These are phyloP conservation scores for Coniochaeta sp. DNA, from an alignment of 2,329 filamentous ascomycete genomes.

Conservation along the genomic window DNA sequence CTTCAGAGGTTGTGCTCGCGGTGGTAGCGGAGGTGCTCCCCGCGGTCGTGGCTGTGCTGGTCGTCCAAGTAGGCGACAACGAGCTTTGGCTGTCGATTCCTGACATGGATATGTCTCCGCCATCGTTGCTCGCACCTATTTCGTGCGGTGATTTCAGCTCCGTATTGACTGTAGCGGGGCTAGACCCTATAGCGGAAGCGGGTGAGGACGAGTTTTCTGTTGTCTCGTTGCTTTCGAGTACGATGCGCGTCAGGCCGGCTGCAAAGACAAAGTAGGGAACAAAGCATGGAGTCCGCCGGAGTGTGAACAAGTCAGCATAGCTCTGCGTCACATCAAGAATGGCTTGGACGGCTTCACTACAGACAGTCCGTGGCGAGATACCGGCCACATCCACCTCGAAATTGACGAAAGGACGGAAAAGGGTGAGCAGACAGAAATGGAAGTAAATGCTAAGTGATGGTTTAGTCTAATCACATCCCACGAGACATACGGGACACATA, in stretches of 20 bases:
- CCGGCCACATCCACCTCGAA: not conserved
- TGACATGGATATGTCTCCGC: not conserved
- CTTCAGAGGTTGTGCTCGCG: not conserved
- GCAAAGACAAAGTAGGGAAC: slow-evolving; percentile 20
- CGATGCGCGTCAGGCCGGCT: slow-evolving; percentile 1
- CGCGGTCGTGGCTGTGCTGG: not conserved
- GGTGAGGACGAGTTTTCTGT: not conserved
- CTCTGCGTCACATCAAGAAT: slow-evolving; percentile 22
- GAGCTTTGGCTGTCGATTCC: not conserved
- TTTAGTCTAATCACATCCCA: not conserved
- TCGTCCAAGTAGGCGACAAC: not conserved
- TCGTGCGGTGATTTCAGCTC: not conserved
- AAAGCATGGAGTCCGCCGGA: slow-evolving; percentile 21
- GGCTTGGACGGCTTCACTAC: slow-evolving; percentile 22
- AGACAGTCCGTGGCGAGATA: slow-evolving; percentile 17
- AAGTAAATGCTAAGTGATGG: slow-evolving; percentile 4
- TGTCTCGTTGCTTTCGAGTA: not conserved
- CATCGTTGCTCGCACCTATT: not conserved
- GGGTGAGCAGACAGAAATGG: slow-evolving; percentile 5
- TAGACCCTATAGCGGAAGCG: no score
- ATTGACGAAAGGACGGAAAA: slow-evolving; percentile 4
- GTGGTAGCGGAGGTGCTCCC: not conserved
- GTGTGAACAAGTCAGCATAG: slow-evolving; percentile 20
- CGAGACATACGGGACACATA: not conserved
- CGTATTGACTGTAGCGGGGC: not conserved